phyloP scores from a whole-genome alignment of 805 yeast genomes.

The Candida sakaeoensis region DNA sequence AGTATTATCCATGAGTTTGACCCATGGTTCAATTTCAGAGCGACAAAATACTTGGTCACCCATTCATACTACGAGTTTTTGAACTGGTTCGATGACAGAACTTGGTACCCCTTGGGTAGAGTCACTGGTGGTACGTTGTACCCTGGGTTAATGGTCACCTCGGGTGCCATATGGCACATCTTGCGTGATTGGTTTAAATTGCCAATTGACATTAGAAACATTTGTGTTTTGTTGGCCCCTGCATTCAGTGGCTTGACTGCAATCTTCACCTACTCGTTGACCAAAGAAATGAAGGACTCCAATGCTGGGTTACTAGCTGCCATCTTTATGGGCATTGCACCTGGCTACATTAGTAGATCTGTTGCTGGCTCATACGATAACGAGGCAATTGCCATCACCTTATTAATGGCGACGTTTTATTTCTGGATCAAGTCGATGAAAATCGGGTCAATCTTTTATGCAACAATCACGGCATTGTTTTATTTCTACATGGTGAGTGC shows the following conservation, averaged over 20 bases:
- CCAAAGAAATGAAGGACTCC: conserved; percentile 84
- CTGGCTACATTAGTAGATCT: conserved; percentile 96
- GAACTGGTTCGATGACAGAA: conserved; percentile 98
- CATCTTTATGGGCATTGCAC: conserved; percentile 94
- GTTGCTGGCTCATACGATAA: conserved; percentile 99
- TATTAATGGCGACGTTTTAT: conserved; percentile 92
- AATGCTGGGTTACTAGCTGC: conserved; percentile 92
- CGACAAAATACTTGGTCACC: conserved; percentile 85
- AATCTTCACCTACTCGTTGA: conserved; percentile 78
- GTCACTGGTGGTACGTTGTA: conserved; percentile 98
- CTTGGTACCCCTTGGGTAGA: conserved; percentile 99
- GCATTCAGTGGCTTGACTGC: conserved; percentile 94
- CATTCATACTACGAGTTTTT: conserved; percentile 86
- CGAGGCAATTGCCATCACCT: conserved; percentile 96
- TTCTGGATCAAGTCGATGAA: conserved; percentile 94
- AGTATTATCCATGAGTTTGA: conserved; percentile 96
- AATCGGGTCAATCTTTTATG: conserved; percentile 83
- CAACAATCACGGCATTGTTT: conserved; percentile 75
- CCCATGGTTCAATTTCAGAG: conserved; percentile 95
- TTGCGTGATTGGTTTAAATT: conserved; percentile 59
- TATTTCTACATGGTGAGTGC: conserved; percentile 99
- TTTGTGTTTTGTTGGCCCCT: conserved; percentile 95
- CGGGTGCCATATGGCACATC: conserved; percentile 82
- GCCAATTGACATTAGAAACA: conserved; percentile 91
- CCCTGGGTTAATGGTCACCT: conserved; percentile 97